phyloP scores from a whole-genome alignment of 768 basidiomycete species.

The button mushroom (Agaricus bisporus) region DNA sequence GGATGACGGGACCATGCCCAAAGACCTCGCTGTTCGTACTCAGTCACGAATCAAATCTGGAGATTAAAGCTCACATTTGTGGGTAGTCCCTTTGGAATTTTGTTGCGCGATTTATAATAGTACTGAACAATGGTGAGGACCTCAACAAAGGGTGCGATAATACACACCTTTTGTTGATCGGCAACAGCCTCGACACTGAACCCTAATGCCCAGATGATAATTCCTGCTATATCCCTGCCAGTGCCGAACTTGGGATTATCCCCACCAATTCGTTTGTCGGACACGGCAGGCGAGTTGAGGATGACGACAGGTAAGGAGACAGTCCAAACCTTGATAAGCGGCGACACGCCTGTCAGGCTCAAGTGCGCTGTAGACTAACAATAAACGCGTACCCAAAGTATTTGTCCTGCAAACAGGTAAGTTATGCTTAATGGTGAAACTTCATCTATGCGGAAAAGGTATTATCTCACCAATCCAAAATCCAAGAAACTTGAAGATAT shows the following conservation, averaged over 20 bases:
- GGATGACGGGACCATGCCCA: conserved; percentile 62
- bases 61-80: conserved; percentile 29
- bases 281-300: conserved; percentile 62
- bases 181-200: conserved; percentile 49
- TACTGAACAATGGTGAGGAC: conserved; percentile 27
- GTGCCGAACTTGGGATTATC: conserved; percentile 57
- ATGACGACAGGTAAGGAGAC: conserved; percentile 61
- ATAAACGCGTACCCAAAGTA: conserved; percentile 14
- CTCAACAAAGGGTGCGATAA: background rate
- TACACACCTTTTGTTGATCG: conserved; percentile 50
- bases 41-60: background rate
- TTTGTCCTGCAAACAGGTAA: background rate
- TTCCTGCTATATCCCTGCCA: conserved; percentile 54
- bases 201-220: conserved; percentile 56
- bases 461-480: conserved; percentile 9
- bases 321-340: conserved; percentile 57
- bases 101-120: conserved; percentile 42
- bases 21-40: conserved; percentile 32
- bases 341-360: conserved; percentile 19
- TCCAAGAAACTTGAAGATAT: conserved; percentile 63
- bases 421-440: too few species aligned
- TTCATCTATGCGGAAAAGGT: background rate
- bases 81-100: conserved; percentile 42
- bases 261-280: conserved; percentile 35
- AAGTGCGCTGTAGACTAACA: background rate